phyloP scores from a whole-genome alignment of 306 rosid species.

The Rosa lucieae region DNA sequence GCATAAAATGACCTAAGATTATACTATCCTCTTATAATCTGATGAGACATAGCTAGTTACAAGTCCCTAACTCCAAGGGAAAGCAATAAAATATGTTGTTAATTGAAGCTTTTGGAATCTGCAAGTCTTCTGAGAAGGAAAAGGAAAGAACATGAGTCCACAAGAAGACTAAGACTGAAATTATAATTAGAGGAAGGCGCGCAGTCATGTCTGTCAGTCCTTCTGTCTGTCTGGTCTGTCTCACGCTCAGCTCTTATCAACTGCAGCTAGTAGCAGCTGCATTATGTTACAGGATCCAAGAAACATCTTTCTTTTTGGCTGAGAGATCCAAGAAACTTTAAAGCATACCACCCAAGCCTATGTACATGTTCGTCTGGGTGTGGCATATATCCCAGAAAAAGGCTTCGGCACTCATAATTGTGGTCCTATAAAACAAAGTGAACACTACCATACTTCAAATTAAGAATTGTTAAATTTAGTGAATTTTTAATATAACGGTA shows the following conservation, averaged over 20 bases:
- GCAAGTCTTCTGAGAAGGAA: constrained; percentile 48
- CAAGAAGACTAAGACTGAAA: neutral
- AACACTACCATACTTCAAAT: neutral
- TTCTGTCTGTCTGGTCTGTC: constrained; percentile 28
- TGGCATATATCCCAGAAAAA: neutral
- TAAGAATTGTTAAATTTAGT: neutral
- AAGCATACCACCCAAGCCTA: neutral
- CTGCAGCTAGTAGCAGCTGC: constrained; percentile 16
- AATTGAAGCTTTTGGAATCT: constrained; percentile 31
- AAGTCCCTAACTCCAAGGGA: neutral
- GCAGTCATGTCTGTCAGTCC: neutral
- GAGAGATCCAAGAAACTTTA: constrained; percentile 39
- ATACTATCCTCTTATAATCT: neutral
- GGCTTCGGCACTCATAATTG: neutral
- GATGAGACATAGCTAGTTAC: neutral
- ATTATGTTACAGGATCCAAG: constrained; percentile 56
- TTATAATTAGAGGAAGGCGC: neutral
- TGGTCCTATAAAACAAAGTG: neutral
- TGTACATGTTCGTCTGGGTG: neutral
- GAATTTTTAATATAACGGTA: too few species aligned
- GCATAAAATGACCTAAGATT: neutral
- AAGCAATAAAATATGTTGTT: neutral
- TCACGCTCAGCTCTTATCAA: constrained; percentile 8
- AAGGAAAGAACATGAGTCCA: constrained; percentile 39
- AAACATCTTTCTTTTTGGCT: constrained; percentile 1